Conservation (phyloP, 106 monocot species). For the Alisma plantagoaquatica region DNA sequence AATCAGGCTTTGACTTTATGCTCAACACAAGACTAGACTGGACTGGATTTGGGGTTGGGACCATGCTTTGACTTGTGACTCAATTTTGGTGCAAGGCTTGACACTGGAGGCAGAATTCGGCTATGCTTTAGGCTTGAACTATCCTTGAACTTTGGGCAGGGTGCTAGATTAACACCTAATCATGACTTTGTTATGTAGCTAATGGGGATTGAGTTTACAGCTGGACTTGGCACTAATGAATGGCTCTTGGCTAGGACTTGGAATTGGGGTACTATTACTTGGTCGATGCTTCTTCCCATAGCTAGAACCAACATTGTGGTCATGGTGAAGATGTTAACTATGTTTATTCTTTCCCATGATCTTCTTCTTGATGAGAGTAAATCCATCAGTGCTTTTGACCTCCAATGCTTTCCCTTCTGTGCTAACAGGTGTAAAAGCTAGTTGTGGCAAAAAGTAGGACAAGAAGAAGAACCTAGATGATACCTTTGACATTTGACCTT, state of each 20-base stretch:
- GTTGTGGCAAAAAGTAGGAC: background rate
- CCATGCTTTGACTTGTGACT: background rate
- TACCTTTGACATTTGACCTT: background rate
- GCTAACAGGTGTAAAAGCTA: conserved; percentile 6
- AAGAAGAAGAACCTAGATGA: conserved; percentile 1
- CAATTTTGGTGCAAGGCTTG: background rate
- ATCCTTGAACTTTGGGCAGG: too few relatives aligned
- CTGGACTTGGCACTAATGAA: background rate
- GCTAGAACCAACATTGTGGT: background rate
- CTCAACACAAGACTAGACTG: background rate
- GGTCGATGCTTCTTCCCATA: background rate
- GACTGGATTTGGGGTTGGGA: conserved; percentile 2
- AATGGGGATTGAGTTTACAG: background rate
- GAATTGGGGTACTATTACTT: background rate
- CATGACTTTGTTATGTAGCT: background rate
- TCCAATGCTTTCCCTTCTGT: conserved; percentile 9
- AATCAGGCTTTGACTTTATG: too few relatives aligned
- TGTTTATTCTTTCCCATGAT: background rate
- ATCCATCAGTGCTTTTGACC: background rate
- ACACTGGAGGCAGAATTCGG: too few relatives aligned
- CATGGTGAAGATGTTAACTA: background rate
- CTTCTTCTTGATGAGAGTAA: background rate
- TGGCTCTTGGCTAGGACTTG: background rate
- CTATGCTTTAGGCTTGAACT: too few relatives aligned
- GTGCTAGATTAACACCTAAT: too few relatives aligned